phyloP scores from a whole-genome alignment of 805 yeast species.

The Sporopachydermia quercuum region DNA sequence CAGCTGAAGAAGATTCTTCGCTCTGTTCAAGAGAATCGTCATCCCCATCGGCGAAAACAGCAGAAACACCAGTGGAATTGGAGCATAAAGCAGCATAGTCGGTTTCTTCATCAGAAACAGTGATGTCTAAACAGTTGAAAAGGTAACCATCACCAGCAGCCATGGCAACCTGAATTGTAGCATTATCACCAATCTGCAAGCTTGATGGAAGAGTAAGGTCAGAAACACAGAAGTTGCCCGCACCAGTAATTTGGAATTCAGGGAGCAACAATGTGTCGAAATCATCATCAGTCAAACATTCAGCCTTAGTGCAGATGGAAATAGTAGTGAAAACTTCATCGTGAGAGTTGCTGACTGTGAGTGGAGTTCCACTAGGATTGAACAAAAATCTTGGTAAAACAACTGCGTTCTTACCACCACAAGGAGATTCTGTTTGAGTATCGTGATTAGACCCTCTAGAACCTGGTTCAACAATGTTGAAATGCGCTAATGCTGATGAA shows the following conservation, averaged over 20 bases:
- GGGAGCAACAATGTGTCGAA: slow-evolving; percentile 10
- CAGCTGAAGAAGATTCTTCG: neutral
- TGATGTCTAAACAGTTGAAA: slow-evolving; percentile 16
- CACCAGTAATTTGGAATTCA: slow-evolving; percentile 11
- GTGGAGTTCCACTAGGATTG: slow-evolving; percentile 12
- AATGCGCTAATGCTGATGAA: slow-evolving; percentile 13
- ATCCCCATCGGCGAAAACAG: slow-evolving; percentile 7
- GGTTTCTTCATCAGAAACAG: slow-evolving; percentile 9
- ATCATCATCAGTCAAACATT: slow-evolving; percentile 10
- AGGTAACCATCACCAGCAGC: slow-evolving; percentile 14
- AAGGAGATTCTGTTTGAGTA: slow-evolving; percentile 13
- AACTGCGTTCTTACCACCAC: slow-evolving; percentile 11
- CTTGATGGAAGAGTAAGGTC: slow-evolving; percentile 8
- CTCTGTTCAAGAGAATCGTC: neutral
- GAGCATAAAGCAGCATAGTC: slow-evolving; percentile 8
- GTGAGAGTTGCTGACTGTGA: slow-evolving; percentile 11
- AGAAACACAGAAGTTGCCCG: slow-evolving; percentile 15
- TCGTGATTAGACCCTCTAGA: slow-evolving; percentile 13
- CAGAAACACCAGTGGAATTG: slow-evolving; percentile 13
- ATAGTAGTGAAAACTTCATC: slow-evolving; percentile 9
- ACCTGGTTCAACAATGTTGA: slow-evolving; percentile 12
- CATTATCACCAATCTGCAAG: slow-evolving; percentile 8
- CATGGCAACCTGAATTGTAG: slow-evolving; percentile 14
- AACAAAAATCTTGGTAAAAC: slow-evolving; percentile 6
- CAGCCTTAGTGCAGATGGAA: slow-evolving; percentile 11